Conservation (phyloP, 179 eudicot species). For the Beta macrorhiza region DNA sequence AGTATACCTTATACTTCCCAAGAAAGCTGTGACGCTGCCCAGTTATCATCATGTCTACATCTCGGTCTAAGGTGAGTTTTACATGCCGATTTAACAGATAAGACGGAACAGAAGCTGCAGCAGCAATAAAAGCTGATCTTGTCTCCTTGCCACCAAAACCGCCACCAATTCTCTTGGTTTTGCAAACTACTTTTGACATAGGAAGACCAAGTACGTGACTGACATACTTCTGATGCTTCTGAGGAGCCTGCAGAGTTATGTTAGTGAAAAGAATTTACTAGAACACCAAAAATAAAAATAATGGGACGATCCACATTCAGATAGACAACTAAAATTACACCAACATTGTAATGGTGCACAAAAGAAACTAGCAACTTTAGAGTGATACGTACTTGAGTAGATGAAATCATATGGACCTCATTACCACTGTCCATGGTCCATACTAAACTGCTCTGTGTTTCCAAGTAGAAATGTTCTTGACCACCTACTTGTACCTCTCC, state of each 20-base stretch:
- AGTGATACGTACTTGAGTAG: constrained; percentile 78
- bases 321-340: neutral
- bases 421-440: constrained; percentile 94
- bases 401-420: constrained; percentile 98
- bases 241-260: constrained; percentile 67
- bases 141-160: constrained; percentile 99
- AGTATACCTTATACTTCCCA: constrained; percentile 86
- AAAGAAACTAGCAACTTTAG: neutral
- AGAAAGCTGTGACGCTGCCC: constrained; percentile 99
- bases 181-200: constrained; percentile 98
- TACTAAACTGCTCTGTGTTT: constrained; percentile 72
- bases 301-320: neutral
- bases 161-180: constrained; percentile 91
- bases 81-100: constrained; percentile 79
- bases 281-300: neutral
- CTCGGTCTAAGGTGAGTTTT: constrained; percentile 85
- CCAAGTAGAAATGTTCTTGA: constrained; percentile 97
- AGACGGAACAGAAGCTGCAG: constrained; percentile 83
- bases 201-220: constrained; percentile 93
- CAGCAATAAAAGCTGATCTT: constrained; percentile 85
- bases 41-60: constrained; percentile 89
- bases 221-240: constrained; percentile 96
- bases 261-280: neutral
- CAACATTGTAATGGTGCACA: neutral
- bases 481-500: constrained; percentile 93